These are phyloP conservation scores for Ministeria vibrans DNA, from an alignment of 78 protist species.

Conservation along the genomic window DNA sequence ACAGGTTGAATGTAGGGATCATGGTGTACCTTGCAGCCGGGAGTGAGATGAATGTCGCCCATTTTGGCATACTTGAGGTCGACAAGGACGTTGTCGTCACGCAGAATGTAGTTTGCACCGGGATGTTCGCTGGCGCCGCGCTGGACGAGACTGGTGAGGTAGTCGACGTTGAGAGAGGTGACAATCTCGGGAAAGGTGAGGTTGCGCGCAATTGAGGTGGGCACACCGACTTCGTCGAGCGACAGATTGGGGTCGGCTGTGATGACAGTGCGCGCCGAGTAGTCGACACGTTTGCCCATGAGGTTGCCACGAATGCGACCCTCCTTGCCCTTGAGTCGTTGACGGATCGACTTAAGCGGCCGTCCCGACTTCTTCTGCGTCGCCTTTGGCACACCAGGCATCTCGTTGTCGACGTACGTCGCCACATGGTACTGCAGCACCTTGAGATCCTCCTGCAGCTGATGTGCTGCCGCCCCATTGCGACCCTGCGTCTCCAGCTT, in stretches of 20 bases:
- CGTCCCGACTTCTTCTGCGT: slow-evolving; percentile 72
- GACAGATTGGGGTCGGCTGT: slow-evolving; percentile 94
- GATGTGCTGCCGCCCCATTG: slow-evolving; percentile 58
- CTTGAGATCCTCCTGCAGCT: slow-evolving; percentile 34
- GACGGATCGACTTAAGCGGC: slow-evolving; percentile 92
- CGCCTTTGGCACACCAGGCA: slow-evolving; percentile 59
- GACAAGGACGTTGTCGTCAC: slow-evolving; percentile 80
- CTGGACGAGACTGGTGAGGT: slow-evolving; percentile 52
- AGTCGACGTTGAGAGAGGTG: slow-evolving; percentile 85
- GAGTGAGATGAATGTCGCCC: slow-evolving; percentile 46
- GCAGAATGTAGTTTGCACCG: slow-evolving; percentile 66
- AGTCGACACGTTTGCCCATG: slow-evolving; percentile 99
- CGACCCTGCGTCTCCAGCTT: slow-evolving; percentile 40
- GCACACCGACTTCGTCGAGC: slow-evolving; percentile 96
- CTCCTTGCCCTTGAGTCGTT: slow-evolving; percentile 97
- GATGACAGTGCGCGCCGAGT: slow-evolving; percentile 99
- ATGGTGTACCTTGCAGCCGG: slow-evolving; percentile 82
- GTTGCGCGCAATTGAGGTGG: slow-evolving; percentile 90
- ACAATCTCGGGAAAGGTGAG: slow-evolving; percentile 97
- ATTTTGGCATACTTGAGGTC: slow-evolving; percentile 58
- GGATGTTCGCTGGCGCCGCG: slow-evolving; percentile 84
- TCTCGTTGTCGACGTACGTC: slow-evolving; percentile 86
- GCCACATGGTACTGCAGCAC: slow-evolving; percentile 86
- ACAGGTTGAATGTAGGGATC: too few relatives aligned
- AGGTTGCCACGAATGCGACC: slow-evolving; percentile 98